Evolutionary conservation across 306 rosid species (phyloP).

Genomic region (Quercus rubra): DNA sequence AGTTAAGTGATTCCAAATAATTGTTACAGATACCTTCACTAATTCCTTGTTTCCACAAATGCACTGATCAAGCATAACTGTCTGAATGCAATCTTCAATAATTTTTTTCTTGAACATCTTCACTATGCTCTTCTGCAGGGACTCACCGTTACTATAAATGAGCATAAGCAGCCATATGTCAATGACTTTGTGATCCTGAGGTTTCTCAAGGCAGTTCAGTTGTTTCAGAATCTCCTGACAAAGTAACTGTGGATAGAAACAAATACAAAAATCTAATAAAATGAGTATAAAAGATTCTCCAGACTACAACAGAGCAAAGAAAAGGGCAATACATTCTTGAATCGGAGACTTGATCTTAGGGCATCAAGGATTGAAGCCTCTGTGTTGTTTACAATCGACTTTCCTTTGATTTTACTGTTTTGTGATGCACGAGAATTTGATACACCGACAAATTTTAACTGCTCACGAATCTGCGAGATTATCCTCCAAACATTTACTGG

Average conservation of each 20-base stretch:
- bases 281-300: neutral
- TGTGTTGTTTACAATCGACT: slow-evolving; percentile 12
- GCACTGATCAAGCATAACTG: slow-evolving; percentile 37
- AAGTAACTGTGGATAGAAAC: slow-evolving; percentile 11
- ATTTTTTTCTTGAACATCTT: slow-evolving; percentile 34
- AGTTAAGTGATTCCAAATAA: neutral
- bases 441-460: slow-evolving; percentile 34
- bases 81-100: slow-evolving; percentile 32
- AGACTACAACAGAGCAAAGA: neutral
- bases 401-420: slow-evolving; percentile 31
- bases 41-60: slow-evolving; percentile 31
- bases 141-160: slow-evolving; percentile 36
- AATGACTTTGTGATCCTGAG: slow-evolving; percentile 37
- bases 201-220: slow-evolving; percentile 27
- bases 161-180: slow-evolving; percentile 44
- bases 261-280: neutral
- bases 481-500: slow-evolving; percentile 27
- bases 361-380: slow-evolving; percentile 40
- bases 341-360: slow-evolving; percentile 37
- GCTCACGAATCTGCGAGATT: slow-evolving; percentile 34
- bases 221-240: slow-evolving; percentile 46
- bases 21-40: slow-evolving; percentile 21
- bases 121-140: slow-evolving; percentile 36
- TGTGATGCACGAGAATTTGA: slow-evolving; percentile 18
- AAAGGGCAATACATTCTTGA: slow-evolving; percentile 25